A percentile compares a stretch with the other conserved stretches of the same genome.
These are phyloP conservation scores for Tuber borchii DNA, from an alignment of 495 filamentous ascomycete genomes.

Conservation along the genomic window DNA sequence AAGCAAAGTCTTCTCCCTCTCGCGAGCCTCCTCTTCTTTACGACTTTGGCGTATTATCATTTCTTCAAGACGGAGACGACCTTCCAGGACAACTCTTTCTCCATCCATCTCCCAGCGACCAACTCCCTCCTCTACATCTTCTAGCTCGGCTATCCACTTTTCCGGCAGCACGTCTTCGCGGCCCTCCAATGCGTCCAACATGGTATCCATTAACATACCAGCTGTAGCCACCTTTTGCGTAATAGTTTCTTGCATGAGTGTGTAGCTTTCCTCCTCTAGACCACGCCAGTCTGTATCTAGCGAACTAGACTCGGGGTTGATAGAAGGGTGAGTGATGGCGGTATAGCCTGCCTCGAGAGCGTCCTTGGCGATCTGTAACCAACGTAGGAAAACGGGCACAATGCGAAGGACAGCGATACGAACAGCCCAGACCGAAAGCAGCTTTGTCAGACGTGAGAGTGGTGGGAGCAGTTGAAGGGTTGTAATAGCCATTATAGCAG, in stretches of 20 bases:
- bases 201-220: constrained; percentile 67
- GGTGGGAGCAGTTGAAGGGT: constrained; percentile 78
- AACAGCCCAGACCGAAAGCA: constrained; percentile 68
- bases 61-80: constrained; percentile 32
- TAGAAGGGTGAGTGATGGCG: constrained; percentile 28
- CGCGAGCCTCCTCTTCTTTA: constrained; percentile 27
- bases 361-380: constrained; percentile 46
- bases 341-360: constrained; percentile 32
- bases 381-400: constrained; percentile 61
- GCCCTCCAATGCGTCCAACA: constrained; percentile 80
- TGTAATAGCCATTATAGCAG: constrained; percentile 82
- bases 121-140: constrained; percentile 70
- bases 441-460: constrained; percentile 60
- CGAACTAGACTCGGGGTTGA: constrained; percentile 15
- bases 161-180: constrained; percentile 76
- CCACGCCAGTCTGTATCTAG: constrained; percentile 12
- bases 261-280: constrained; percentile 53
- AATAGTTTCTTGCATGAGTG: constrained; percentile 57
- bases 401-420: constrained; percentile 66
- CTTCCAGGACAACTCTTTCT: constrained; percentile 38
- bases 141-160: constrained; percentile 77
- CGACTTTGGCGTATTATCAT: constrained; percentile 16
- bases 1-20: constrained; percentile 33
- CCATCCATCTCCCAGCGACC: constrained; percentile 58
- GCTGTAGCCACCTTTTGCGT: constrained; percentile 62